A percentile compares a stretch with the other conserved stretches of the same genome.
Conservation (phyloP, 345 rosid genomes). For the Cardiospermum halicacabum region DNA sequence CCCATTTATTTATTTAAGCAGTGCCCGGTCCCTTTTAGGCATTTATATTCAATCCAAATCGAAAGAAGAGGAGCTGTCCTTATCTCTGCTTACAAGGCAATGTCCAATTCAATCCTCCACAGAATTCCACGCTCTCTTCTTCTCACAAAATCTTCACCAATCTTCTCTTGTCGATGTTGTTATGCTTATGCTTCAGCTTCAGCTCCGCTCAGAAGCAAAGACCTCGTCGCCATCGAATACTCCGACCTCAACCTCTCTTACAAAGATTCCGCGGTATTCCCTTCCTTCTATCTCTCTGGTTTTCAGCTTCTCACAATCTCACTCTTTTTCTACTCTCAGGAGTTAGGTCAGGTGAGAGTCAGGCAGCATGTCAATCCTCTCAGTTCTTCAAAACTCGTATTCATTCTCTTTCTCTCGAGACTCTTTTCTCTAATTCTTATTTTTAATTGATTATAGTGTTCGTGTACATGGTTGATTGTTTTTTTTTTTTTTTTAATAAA, state of each 20-base stretch:
- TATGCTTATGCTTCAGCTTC: slow-evolving; percentile 18
- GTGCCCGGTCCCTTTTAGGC: too few species aligned
- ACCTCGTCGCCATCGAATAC: slow-evolving; percentile 71
- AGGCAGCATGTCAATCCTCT: slow-evolving; percentile 97
- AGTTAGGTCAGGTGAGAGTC: slow-evolving; percentile 69
- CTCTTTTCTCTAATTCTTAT: background rate
- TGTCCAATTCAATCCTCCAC: background rate
- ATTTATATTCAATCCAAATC: too few species aligned
- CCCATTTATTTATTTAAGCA: too few species aligned
- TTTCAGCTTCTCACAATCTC: background rate
- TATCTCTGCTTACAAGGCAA: background rate
- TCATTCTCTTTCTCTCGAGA: slow-evolving; percentile 13
- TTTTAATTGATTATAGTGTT: background rate
- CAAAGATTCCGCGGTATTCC: slow-evolving; percentile 47
- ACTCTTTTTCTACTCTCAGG: slow-evolving; percentile 36
- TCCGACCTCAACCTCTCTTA: slow-evolving; percentile 68
- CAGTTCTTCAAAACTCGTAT: slow-evolving; percentile 70
- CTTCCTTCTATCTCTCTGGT: background rate
- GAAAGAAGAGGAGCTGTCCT: background rate
- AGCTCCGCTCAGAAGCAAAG: slow-evolving; percentile 40
- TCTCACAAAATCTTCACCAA: background rate
- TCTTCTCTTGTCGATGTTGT: slow-evolving; percentile 6
- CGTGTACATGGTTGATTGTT: background rate
- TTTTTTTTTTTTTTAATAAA: background rate
- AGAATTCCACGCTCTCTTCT: slow-evolving; percentile 5